phyloP scores from a whole-genome alignment of 164 flowering plant genomes.

The Chimonanthus salicifolius region DNA sequence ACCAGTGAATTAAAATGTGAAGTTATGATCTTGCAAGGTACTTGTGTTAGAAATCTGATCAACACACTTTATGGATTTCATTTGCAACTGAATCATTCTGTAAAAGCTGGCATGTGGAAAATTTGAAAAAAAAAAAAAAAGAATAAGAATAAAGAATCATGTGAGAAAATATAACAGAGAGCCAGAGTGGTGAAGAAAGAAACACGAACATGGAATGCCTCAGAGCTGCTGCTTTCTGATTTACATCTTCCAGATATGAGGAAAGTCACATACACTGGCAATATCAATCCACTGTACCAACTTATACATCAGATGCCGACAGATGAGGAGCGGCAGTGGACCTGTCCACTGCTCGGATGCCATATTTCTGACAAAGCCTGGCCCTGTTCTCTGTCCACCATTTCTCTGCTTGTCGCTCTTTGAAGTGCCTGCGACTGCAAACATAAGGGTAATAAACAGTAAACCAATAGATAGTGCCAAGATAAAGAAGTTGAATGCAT shows the following conservation, averaged over 20 bases:
- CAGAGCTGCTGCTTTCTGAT: background rate
- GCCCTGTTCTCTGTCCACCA: conserved; percentile 81
- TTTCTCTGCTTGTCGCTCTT: conserved; percentile 70
- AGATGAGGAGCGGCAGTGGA: conserved; percentile 4
- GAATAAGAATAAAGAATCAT: background rate
- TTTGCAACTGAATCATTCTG: background rate
- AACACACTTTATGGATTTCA: background rate
- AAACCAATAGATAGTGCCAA: background rate
- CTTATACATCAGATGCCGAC: conserved; percentile 6
- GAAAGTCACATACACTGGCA: background rate
- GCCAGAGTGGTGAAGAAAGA: background rate
- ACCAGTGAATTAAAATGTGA: background rate
- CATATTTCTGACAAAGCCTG: conserved; percentile 52
- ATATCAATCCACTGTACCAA: conserved; percentile 4
- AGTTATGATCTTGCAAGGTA: background rate
- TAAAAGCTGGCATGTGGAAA: background rate
- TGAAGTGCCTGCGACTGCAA: conserved; percentile 67
- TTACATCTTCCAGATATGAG: conserved; percentile 15
- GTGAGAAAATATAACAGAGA: background rate
- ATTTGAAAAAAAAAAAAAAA: background rate
- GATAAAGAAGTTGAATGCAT: background rate
- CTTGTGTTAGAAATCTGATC: background rate
- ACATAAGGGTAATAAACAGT: background rate
- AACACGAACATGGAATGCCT: background rate
- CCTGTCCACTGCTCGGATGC: conserved; percentile 20